Evolutionary conservation across 768 basidiomycete genomes (phyloP).

Genomic region (Podaxis sp.): DNA sequence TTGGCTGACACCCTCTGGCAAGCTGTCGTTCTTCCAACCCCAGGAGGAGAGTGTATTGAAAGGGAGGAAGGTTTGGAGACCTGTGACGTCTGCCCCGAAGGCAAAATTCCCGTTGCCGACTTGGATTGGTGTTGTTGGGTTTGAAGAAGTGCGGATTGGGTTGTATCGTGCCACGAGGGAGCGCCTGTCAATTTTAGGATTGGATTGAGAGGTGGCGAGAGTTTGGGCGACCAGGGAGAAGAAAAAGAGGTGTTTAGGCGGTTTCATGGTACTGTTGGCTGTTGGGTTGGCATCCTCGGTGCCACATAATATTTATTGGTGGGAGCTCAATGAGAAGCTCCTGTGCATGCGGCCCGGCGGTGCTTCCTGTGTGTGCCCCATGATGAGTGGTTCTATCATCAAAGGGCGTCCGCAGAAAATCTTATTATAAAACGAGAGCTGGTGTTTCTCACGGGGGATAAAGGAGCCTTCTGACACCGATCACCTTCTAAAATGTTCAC

Average conservation of each 20-base stretch:
- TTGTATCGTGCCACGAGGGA: conserved; percentile 49
- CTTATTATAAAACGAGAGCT: too few species aligned
- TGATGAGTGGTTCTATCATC: not conserved
- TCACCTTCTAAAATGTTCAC: not conserved
- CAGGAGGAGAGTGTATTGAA: conserved; percentile 57
- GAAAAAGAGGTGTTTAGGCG: not conserved
- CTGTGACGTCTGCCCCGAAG: conserved; percentile 58
- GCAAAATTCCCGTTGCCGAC: conserved; percentile 64
- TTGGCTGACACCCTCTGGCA: conserved; percentile 42
- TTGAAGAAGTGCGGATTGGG: conserved; percentile 48
- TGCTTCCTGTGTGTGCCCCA: not conserved
- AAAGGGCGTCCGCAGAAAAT: not conserved
- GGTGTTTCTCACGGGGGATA: too few species aligned
- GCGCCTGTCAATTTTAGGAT: conserved; percentile 38
- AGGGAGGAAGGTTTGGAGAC: conserved; percentile 57
- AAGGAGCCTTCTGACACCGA: not conserved
- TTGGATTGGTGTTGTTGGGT: conserved; percentile 51
- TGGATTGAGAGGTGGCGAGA: not conserved
- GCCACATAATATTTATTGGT: not conserved
- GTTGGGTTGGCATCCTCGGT: not conserved
- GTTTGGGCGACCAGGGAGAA: conserved; percentile 4
- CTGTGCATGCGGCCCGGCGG: not conserved
- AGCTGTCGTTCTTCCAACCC: conserved; percentile 62
- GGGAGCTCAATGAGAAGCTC: not conserved
- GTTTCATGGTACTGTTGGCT: not conserved